Evolutionary conservation across 495 filamentous ascomycete genomes (phyloP).

Genomic region (Chaetomium cochliodes): DNA sequence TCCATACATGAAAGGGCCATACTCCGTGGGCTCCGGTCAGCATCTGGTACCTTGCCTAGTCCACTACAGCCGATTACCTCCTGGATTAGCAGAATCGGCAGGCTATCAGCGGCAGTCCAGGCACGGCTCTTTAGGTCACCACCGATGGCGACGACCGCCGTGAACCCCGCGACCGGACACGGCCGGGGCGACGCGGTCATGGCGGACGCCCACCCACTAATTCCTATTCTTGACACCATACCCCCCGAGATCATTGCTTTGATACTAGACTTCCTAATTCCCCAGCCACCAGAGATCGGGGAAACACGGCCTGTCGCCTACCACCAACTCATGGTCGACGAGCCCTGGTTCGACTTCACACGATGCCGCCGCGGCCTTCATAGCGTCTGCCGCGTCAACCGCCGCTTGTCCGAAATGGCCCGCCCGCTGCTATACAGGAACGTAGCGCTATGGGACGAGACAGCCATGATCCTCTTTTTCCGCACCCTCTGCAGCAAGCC

Average conservation of each 20-base stretch:
- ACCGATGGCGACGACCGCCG: neutral
- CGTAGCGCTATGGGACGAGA: constrained; percentile 29
- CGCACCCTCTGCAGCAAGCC: constrained; percentile 33
- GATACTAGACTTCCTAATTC: constrained; percentile 32
- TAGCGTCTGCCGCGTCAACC: constrained; percentile 30
- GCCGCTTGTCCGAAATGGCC: constrained; percentile 24
- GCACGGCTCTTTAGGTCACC: no score
- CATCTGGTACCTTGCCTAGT: no score
- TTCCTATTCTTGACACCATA: constrained; percentile 19
- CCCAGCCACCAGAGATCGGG: constrained; percentile 31
- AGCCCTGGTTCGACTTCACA: constrained; percentile 37
- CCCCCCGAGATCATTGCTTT: constrained; percentile 30
- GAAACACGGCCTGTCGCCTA: constrained; percentile 36
- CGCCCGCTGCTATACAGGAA: constrained; percentile 32
- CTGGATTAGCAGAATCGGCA: neutral
- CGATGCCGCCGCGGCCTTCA: constrained; percentile 32
- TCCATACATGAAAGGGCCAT: no score
- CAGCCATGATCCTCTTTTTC: constrained; percentile 30
- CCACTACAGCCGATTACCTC: no score
- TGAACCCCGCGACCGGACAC: neutral
- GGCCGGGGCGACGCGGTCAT: neutral
- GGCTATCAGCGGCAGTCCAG: neutral
- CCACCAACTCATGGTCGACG: constrained; percentile 32
- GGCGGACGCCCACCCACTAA: neutral
- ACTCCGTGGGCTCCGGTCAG: no score